phyloP scores from a whole-genome alignment of 2,329 filamentous ascomycete genomes.

The Ceratocystis lukuohia region DNA sequence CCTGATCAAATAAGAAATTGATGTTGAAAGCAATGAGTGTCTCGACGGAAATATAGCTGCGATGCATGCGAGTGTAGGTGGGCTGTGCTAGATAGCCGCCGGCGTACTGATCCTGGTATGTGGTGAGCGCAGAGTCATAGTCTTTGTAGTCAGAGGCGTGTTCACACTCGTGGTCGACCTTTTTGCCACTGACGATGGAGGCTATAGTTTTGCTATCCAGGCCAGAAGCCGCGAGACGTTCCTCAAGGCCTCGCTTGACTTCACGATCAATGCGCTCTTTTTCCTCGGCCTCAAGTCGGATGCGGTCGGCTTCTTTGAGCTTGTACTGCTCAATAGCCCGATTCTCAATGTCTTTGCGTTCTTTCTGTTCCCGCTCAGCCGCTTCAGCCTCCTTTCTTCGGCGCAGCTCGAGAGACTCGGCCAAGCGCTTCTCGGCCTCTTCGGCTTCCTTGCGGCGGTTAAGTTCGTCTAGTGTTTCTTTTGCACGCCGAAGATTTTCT shows the following conservation, averaged over 20 bases:
- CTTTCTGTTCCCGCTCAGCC: slow-evolving; percentile 33
- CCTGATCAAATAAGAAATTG: slow-evolving; percentile 44
- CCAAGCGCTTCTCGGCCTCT: slow-evolving; percentile 39
- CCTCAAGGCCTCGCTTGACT: slow-evolving; percentile 42
- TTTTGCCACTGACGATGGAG: slow-evolving; percentile 46
- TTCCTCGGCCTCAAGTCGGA: slow-evolving; percentile 34
- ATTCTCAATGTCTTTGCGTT: slow-evolving; percentile 33
- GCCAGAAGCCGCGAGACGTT: slow-evolving; percentile 45
- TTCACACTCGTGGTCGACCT: slow-evolving; percentile 21
- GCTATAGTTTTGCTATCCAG: slow-evolving; percentile 45
- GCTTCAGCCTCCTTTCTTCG: slow-evolving; percentile 32
- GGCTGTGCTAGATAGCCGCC: slow-evolving; percentile 24
- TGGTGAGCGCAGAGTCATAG: not conserved
- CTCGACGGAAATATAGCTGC: slow-evolving; percentile 48
- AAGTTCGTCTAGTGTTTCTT: slow-evolving; percentile 36
- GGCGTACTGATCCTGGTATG: not conserved
- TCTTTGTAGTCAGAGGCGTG: too few relatives aligned
- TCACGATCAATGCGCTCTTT: slow-evolving; percentile 39
- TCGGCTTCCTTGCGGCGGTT: slow-evolving; percentile 34
- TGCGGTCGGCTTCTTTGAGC: slow-evolving; percentile 35
- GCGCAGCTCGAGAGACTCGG: slow-evolving; percentile 36
- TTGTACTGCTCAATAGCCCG: slow-evolving; percentile 41
- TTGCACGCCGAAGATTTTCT: slow-evolving; percentile 31
- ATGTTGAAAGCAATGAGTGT: slow-evolving; percentile 43
- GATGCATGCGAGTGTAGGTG: slow-evolving; percentile 51